Base-by-base conservation (phyloP, 1,284 basidiomycete species). In the Mixia osmundae region DNA sequence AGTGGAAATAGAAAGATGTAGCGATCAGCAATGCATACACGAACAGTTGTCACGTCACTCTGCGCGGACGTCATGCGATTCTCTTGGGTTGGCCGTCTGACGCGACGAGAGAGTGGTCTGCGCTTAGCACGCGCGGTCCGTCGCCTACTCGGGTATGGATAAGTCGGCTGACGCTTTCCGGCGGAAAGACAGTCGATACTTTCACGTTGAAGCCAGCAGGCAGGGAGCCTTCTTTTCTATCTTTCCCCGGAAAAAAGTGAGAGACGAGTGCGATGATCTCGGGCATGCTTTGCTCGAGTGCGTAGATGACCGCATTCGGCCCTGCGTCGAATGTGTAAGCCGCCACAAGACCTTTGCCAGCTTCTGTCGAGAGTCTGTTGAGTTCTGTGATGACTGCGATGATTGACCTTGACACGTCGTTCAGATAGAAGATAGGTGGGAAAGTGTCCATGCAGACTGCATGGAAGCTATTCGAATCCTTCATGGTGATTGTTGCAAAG, bases 351-450 rank as follows among this genome's bases (percentile, higher is more conserved):
- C 69, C 66, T 2, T 68, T 63, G 1, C 71, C 70, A 7, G 59
- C 57, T 30, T 60, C 69, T 30, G 72, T 55, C 3, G 71, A 66
- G 25, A 78, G 64, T n/a, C 87, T 69, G 61, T 99, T 99, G 61
- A 87, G 72, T 60, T 95, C 91, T 40, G 80, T 76, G 44, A 97
- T 66, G 47, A 89, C 58, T 4, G 72, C 64, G 50, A 91, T 78
- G 59, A 94, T 78, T 20, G 76, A 59, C 21, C 76, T 68, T 44
- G 73, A 78, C 47, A 87, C 79, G 57, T 99, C 89, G 64, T 95
- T 97, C 70, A 99, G 75, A 65, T 99, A 97, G 58, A 97, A 95
- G 60, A 97, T 97, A 31, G 89, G 91, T 1, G 89, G 91, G 32
- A 75, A 68, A 0, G 89, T 97, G 61, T 99, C 91, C 47, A 97